Base-by-base conservation (phyloP, 371 early-diverging fungal species). In the Syncephalis plumigaleata region DNA sequence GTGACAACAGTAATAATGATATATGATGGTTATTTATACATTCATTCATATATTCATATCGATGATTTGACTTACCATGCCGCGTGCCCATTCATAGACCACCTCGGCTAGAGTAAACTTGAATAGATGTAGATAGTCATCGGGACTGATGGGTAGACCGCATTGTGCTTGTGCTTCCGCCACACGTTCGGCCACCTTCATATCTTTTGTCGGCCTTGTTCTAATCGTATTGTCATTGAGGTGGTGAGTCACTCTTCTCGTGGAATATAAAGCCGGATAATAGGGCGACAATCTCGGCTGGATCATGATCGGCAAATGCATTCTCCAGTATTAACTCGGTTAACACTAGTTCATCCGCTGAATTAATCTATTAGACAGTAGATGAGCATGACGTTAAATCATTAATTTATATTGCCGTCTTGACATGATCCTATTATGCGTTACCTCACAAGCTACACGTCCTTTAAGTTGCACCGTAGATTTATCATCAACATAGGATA, bases 311-410 rank as follows among this genome's bases (percentile, higher is more conserved):
- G 0, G 78, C 79, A 49, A 98, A 81, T 39, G 87, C 80, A 60
- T 98, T 96, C 58, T 96, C 91, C 50, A 99, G 73, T 4, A 99
- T 84, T 48, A 99, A 73, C 58, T 99, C 99, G 0, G 99, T 99
- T 16, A 98, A 61, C 8, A 98, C 65, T 21, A 99, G 67, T 63
- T 92, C 97, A 58, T 99, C 97, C 0, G 87, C 95, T 15, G 95
- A 80, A 59, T 89, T 88, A 57, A 89, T 86, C 64, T 71, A 47
- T 45, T 24, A n/a, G 21, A 17, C n/a, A 16, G 20, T 16, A 16
- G 16, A n/a, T 47, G 38, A 8, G n/a, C 0, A 50, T 42, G 13
- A 11, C 15, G 15, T 46, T 22, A 22, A 13, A 21, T 26, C 31
- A 38, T 18, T 37, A 39, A 39, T 11, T 17, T 5, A 3, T 26